phyloP scores from a whole-genome alignment of 768 basidiomycete species.

The Boletus subparvulus region DNA sequence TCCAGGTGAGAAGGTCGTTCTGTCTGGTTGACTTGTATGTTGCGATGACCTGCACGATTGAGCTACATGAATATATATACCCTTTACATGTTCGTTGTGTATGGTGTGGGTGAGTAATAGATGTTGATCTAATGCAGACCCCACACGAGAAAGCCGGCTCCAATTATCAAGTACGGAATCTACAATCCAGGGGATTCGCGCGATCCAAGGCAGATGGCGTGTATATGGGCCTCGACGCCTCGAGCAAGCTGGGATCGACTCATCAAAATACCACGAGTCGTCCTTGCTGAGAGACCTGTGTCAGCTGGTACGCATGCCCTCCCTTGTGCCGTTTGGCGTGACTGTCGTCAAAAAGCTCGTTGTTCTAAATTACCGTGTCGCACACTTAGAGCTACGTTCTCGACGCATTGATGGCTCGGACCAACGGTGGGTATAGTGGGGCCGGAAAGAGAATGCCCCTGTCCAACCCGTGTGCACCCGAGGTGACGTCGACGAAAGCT shows the following conservation, averaged over 20 bases:
- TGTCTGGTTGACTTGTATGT: constrained; percentile 1
- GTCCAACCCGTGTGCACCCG: background rate
- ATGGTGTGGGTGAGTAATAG: background rate
- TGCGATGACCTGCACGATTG: constrained; percentile 1
- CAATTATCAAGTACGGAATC: background rate
- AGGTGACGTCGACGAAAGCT: constrained; percentile 11
- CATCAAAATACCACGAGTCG: background rate
- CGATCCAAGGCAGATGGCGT: background rate
- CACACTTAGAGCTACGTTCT: background rate
- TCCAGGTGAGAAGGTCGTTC: background rate
- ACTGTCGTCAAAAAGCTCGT: constrained; percentile 4
- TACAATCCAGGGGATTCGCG: background rate
- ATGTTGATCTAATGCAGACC: background rate
- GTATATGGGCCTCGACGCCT: background rate
- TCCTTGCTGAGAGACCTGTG: constrained; percentile 1
- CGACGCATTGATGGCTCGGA: constrained; percentile 3
- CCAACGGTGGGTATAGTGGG: constrained; percentile 29
- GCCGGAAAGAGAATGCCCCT: constrained; percentile 4
- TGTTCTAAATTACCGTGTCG: constrained; percentile 21
- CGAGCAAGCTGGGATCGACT: constrained; percentile 1
- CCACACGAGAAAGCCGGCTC: background rate
- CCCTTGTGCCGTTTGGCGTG: background rate
- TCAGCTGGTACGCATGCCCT: background rate
- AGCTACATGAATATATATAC: background rate
- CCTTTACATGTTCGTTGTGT: background rate